Evolutionary conservation across 2,329 filamentous ascomycete species (phyloP), one percentile per base, ranked within the genome.

Genomic region (Fonsecaea nubica): DNA sequence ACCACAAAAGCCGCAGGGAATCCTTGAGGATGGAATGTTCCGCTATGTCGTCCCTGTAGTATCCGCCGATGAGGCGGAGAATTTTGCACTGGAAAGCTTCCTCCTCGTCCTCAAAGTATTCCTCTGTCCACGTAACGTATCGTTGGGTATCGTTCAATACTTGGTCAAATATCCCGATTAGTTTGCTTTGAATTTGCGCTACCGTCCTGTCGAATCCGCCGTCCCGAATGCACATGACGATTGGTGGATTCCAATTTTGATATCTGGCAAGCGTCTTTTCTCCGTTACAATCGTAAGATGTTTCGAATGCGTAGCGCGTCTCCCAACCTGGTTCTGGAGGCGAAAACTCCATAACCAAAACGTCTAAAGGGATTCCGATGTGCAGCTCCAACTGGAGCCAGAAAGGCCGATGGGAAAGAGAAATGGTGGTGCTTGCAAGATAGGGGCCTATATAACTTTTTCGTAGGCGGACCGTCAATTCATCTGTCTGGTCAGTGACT

Each of bases 241-340:
- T 67, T 10, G 69, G 69, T 18, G 69, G 69, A 35, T 57, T 66
- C 69, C 69, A 71, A 32, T 65, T 40, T 15, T 40, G 42, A 12
- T 53, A 48, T 36, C 36, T 54, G 30, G 42, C 40, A 38, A 62
- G 66, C 1, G 61, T 58, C 50, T 57, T 66, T 36, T 53, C 52
- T 2, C 67, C 62, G 45, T 62, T 55, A 5, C 48, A 52, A 42
- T 58, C 56, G 15, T 45, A 15, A n/a, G 58, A 40, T 33, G 59
- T 21, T 4, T 59, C 40, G 33, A 69, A 62, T 38, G 64, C 57
- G 50, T 63, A 54, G 12, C 59, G 60, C 45, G 65, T 63, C 8
- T 65, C 66, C 15, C 38, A 52, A 40, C 54, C 36, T 38, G 35
- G 35, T 38, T 63, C 32, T 45, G 69, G 52, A 3, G 66, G 50